Percentiles rank a stretch among this genome's conserved stretches.
Evolutionary conservation across 2,329 filamentous ascomycete species (phyloP).

Genomic region (Cladophialophora chaetospira): DNA sequence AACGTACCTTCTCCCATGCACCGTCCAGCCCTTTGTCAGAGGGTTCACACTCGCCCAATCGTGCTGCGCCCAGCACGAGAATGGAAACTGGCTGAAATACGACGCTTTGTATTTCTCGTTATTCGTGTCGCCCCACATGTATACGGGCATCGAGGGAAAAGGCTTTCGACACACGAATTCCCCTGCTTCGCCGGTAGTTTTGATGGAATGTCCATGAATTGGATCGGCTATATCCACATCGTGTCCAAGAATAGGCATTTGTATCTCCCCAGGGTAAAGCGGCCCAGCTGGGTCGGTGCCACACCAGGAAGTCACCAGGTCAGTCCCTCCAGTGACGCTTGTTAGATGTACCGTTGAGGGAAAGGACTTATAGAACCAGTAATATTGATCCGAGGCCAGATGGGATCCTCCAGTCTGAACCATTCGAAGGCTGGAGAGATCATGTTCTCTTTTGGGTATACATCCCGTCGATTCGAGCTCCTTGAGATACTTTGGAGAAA

Average conservation of each 20-base stretch:
- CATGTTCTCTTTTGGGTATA: constrained; percentile 55
- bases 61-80: constrained; percentile 21
- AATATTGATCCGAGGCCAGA: constrained; percentile 7
- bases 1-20: constrained; percentile 40
- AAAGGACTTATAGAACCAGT: constrained; percentile 18
- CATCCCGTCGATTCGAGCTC: constrained; percentile 69
- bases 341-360: constrained; percentile 19
- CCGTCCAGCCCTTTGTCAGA: constrained; percentile 55
- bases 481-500: constrained; percentile 73
- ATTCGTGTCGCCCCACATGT: constrained; percentile 57
- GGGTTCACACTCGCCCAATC: constrained; percentile 58
- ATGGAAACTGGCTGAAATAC: constrained; percentile 39
- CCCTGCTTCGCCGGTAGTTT: constrained; percentile 61
- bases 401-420: constrained; percentile 20
- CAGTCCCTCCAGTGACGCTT: constrained; percentile 37
- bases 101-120: constrained; percentile 55
- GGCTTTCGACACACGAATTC: constrained; percentile 71
- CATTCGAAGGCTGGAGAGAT: constrained; percentile 22
- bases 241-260: constrained; percentile 55
- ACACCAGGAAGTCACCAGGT: constrained; percentile 38
- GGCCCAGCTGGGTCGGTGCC: constrained; percentile 53
- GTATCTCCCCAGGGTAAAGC: constrained; percentile 60
- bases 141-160: constrained; percentile 75
- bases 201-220: constrained; percentile 17
- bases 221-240: constrained; percentile 26